Percentiles rank a stretch among this genome's conserved stretches.
Conservation (phyloP, 768 basidiomycete genomes). For the Leucocoprinus leucothites region DNA sequence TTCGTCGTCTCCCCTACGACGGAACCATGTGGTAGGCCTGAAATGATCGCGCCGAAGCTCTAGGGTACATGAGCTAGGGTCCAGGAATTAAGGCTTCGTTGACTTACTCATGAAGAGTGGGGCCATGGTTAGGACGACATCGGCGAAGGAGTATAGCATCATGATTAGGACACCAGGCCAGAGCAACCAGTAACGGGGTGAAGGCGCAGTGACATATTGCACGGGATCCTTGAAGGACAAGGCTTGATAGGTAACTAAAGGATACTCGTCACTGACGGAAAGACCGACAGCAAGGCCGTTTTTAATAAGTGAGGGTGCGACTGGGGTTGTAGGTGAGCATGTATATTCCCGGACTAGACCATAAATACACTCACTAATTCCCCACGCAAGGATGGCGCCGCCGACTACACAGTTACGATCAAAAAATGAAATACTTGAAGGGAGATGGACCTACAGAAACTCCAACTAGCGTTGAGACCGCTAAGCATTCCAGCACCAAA, state of each 20-base stretch:
- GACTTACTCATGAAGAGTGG: conserved; percentile 31
- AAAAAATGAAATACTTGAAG: background rate
- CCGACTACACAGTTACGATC: conserved; percentile 32
- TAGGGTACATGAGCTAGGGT: conserved; percentile 8
- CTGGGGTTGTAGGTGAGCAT: conserved; percentile 18
- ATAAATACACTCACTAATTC: conserved; percentile 38
- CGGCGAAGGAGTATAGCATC: conserved; percentile 57
- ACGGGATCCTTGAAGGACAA: conserved; percentile 45
- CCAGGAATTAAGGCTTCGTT: background rate
- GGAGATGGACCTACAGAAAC: conserved; percentile 43
- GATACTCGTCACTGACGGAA: conserved; percentile 32
- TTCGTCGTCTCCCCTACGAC: conserved; percentile 23
- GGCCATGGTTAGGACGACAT: conserved; percentile 39
- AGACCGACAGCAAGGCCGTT: conserved; percentile 49
- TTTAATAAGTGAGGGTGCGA: conserved; percentile 50
- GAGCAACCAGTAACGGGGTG: conserved; percentile 58
- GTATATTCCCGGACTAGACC: background rate
- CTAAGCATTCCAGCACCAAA: conserved; percentile 58
- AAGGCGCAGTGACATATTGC: conserved; percentile 39
- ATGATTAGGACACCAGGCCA: conserved; percentile 65
- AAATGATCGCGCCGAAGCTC: conserved; percentile 18
- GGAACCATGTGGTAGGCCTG: conserved; percentile 30
- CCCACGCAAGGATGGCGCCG: conserved; percentile 58
- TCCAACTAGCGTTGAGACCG: conserved; percentile 54
- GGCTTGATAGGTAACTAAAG: conserved; percentile 40